These are phyloP conservation scores for Pneumocystis oryctolagi DNA, from an alignment of 1,139 yeast genomes.

Conservation along the genomic window DNA sequence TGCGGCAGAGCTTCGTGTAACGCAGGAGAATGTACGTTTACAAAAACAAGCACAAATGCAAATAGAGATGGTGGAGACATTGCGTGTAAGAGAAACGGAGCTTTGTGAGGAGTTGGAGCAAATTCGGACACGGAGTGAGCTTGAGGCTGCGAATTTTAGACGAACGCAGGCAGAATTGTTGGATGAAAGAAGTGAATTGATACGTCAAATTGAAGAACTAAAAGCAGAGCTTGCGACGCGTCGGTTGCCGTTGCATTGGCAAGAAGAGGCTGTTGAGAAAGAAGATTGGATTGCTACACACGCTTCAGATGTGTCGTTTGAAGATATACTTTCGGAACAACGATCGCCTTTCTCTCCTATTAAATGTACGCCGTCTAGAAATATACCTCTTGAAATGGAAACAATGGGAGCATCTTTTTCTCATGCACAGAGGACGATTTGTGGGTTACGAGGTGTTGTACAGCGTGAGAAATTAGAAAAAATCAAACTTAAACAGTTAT, in stretches of 20 bases:
- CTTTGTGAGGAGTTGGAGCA: slow-evolving; percentile 20
- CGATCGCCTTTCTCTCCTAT: slow-evolving; percentile 32
- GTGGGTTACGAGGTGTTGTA: slow-evolving; percentile 20
- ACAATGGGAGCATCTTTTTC: slow-evolving; percentile 50
- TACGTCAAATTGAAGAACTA: slow-evolving; percentile 16
- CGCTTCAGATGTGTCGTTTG: slow-evolving; percentile 2
- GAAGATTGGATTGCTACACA: slow-evolving; percentile 3
- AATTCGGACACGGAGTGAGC: slow-evolving; percentile 14
- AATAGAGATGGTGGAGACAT: slow-evolving; percentile 22
- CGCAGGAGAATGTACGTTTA: neutral
- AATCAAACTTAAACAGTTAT: slow-evolving; percentile 21
- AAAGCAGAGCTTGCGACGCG: slow-evolving; percentile 15
- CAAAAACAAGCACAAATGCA: neutral
- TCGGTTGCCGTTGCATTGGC: slow-evolving; percentile 10
- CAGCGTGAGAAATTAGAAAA: slow-evolving; percentile 26
- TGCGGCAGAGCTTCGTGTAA: neutral
- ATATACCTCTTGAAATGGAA: slow-evolving; percentile 48
- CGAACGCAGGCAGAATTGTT: neutral
- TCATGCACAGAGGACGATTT: slow-evolving; percentile 41
- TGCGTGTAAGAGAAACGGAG: slow-evolving; percentile 21
- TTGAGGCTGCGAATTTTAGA: slow-evolving; percentile 1
- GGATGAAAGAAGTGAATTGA: slow-evolving; percentile 14
- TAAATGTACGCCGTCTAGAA: slow-evolving; percentile 33
- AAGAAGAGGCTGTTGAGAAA: slow-evolving; percentile 12
- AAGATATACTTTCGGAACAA: slow-evolving; percentile 16